phyloP scores from a whole-genome alignment of 1,284 basidiomycete species.

The Boletellus deceptivus region DNA sequence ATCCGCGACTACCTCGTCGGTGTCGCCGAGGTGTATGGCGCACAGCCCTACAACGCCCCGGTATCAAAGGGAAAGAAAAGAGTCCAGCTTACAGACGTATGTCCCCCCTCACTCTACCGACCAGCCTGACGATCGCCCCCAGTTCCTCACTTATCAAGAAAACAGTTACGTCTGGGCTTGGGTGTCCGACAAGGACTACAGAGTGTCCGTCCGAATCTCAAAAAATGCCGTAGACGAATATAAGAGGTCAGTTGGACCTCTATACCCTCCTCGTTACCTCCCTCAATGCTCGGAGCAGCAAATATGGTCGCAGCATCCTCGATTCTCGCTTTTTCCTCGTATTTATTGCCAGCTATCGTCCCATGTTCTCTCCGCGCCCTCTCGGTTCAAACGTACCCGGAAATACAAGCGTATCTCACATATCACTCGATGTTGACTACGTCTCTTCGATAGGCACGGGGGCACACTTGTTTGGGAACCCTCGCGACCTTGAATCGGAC shows the following conservation, averaged over 20 bases:
- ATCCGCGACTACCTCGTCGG: slow-evolving; percentile 47
- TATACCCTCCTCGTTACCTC: background rate
- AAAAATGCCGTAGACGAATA: slow-evolving; percentile 36
- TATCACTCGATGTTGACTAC: slow-evolving; percentile 50
- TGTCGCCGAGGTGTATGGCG: slow-evolving; percentile 50
- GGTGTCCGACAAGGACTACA: slow-evolving; percentile 41
- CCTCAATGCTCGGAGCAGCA: slow-evolving; percentile 6
- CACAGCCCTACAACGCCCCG: slow-evolving; percentile 38
- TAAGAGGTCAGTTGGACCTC: slow-evolving; percentile 27
- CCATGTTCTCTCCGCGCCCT: slow-evolving; percentile 49
- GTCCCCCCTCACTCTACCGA: slow-evolving; percentile 1
- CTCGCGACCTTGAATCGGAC: slow-evolving; percentile 42
- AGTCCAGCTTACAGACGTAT: slow-evolving; percentile 55
- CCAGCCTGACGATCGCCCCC: slow-evolving; percentile 11
- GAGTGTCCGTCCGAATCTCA: slow-evolving; percentile 41
- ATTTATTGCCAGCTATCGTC: slow-evolving; percentile 43
- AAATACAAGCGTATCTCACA: slow-evolving; percentile 36
- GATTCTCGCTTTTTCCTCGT: slow-evolving; percentile 36
- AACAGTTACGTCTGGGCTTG: slow-evolving; percentile 45
- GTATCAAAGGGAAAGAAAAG: slow-evolving; percentile 38
- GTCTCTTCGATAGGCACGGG: slow-evolving; percentile 38
- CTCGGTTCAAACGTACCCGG: slow-evolving; percentile 30
- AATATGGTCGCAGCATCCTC: slow-evolving; percentile 26
- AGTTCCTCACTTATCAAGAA: slow-evolving; percentile 39
- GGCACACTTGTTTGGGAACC: slow-evolving; percentile 42